Evolutionary conservation across 306 rosid genomes (phyloP), one percentile per base, ranked within the genome.

Genomic region (Prinsepia uniflora): DNA sequence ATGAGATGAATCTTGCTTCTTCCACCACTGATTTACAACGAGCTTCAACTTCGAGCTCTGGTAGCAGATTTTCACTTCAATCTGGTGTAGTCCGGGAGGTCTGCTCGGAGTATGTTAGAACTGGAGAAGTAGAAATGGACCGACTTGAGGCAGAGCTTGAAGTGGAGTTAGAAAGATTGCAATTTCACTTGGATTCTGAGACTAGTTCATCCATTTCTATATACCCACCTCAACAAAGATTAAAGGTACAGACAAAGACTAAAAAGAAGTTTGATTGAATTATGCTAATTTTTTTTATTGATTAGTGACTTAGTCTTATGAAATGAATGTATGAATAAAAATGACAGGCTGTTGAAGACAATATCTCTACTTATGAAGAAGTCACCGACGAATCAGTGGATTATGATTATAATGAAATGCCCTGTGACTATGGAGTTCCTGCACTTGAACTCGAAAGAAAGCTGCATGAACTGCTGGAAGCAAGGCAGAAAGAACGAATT

Each of bases 131-230:
- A 70, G 84, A 66, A 56, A 91, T 91, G 55, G 82, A 80, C 44
- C 87, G 81, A 61, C 89, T 94, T 8, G 91, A 89, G 84, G 87
- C 77, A 43, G 96, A 94, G 74, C 87, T 94, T 71, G 89, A 83
- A 53, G 82, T 85, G 47, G 99, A 94, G 83, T 81, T 91, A 42
- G 91, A 91, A 62, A 81, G 79, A 75, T 48, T 94, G 86, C 89
- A 94, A 78, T 50, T 84, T 63, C 84, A 80, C 75, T 81, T 91
- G 83, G 97, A 91, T 63, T 75, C 75, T 14, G 97, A 87, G 65
- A 15, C 1, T 42, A 10, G 4, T 56, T 68, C 63, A 76, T 73
- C 79, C 74, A 58, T 0, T 49, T 57, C 63, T 30, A 73, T 71
- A 57, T 79, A 70, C 48, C 63, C 79, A 13, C 84, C 75, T 19